Conservation (phyloP, 1,284 basidiomycete genomes). For the Marasmius fiardii region DNA sequence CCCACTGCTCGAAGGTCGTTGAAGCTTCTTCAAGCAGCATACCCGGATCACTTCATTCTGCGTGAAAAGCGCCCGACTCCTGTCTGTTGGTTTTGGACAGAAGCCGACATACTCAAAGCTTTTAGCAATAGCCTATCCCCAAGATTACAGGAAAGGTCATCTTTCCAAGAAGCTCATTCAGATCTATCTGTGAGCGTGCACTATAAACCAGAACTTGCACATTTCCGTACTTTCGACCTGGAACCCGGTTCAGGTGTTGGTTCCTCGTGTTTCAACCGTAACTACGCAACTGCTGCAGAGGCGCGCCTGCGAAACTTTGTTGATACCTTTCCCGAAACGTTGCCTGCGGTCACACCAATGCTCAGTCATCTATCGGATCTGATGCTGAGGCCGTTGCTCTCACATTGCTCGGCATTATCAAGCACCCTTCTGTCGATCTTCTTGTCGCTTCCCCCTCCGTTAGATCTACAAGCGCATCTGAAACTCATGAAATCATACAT, state of each 20-base stretch:
- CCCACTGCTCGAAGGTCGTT: conserved; percentile 65
- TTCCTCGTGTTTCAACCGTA: conserved; percentile 21
- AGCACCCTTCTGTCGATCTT: conserved; percentile 57
- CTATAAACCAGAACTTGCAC: conserved; percentile 29
- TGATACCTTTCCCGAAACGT: conserved; percentile 46
- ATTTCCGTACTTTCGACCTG: conserved; percentile 61
- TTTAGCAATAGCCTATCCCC: conserved; percentile 27
- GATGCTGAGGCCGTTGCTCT: conserved; percentile 53
- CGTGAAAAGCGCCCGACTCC: conserved; percentile 22
- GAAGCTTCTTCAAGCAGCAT: conserved; percentile 54
- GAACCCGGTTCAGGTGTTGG: conserved; percentile 49
- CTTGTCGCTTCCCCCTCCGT: conserved; percentile 48
- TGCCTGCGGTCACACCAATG: conserved; percentile 64
- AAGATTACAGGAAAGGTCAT: conserved; percentile 6
- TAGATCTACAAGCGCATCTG: conserved; percentile 62
- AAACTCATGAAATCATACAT: conserved; percentile 66
- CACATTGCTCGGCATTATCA: conserved; percentile 58
- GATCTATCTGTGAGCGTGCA: not conserved
- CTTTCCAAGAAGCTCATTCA: not conserved
- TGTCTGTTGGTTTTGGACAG: conserved; percentile 69
- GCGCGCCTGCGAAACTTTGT: conserved; percentile 45
- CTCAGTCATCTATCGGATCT: conserved; percentile 55
- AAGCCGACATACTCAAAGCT: conserved; percentile 42
- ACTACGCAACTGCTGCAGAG: conserved; percentile 24
- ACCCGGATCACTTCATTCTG: conserved; percentile 57